Base-by-base conservation (phyloP, 1,139 yeast species). In the Taphrina communis region DNA sequence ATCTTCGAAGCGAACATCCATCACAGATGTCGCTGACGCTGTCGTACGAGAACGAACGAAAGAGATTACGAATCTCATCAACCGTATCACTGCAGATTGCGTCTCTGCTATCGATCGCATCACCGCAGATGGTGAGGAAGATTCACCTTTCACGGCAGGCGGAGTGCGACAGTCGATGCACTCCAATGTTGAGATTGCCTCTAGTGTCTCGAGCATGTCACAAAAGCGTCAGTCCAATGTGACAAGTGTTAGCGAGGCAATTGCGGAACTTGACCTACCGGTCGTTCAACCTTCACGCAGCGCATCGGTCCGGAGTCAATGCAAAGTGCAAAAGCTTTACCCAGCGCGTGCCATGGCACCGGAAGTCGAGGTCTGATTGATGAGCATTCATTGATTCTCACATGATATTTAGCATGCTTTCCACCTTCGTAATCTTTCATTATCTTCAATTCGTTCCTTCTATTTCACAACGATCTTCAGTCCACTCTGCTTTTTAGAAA, bases 51-150 rank as follows among this genome's bases (percentile, higher is more conserved):
- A 65, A 50, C 44, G 51, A 38, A 65, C 69, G 9, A 19, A 17
- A 9, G 65, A 65, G 21, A 57, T 65, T 31, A 50, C 65, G 14
- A 36, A 35, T 12, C 42, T 65, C 50, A 46, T 65, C 65, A 58
- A 65, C n/a, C 51, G 57, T 42, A 65, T 65, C 48, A 65, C 69
- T 17, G 55, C 63, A 35, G 63, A 65, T 21, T 65, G 69, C 48
- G 41, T 59, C 7, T 38, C 63, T 8, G 65, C 69, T 35, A 59
- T 65, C 19, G 69, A 65, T 41, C 58, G 56, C n/a, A 58, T 65
- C 59, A 58, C 48, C 25, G 52, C 17, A 6, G 39, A 14, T 38
- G 69, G 50, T 35, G 69, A 65, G n/a, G 51, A 65, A 11, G 60
- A 42, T 25, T 25, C 41, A 12, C 66, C 59, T 31, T 44, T 59